phyloP scores from a whole-genome alignment of 441 rosid species.

The Theobroma grandiflorum region DNA sequence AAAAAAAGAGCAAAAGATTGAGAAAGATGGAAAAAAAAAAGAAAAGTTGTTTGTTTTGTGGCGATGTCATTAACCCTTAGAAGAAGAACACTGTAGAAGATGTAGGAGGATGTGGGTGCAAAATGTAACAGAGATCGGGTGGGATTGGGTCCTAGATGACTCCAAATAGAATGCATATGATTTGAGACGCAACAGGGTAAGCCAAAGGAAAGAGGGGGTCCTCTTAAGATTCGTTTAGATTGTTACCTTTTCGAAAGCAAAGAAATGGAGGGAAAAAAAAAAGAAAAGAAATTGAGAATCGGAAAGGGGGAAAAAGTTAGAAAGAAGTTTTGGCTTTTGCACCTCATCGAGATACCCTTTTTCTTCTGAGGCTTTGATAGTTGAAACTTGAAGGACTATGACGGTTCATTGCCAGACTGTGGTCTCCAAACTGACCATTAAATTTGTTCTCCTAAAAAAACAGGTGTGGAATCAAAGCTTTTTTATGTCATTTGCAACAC shows the following conservation, averaged over 20 bases:
- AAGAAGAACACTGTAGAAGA: no score
- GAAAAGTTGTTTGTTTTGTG: no score
- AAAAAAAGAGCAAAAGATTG: no score
- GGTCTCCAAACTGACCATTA: constrained; percentile 23
- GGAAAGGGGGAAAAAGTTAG: constrained; percentile 1
- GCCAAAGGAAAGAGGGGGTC: constrained; percentile 24
- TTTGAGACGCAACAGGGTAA: background rate
- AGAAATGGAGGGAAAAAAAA: background rate
- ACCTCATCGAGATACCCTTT: constrained; percentile 1
- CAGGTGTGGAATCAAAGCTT: constrained; percentile 5
- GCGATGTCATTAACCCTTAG: no score
- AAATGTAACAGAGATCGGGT: background rate
- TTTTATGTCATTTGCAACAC: constrained; percentile 5
- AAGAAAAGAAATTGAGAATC: background rate
- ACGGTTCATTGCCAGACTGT: constrained; percentile 44
- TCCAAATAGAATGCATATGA: constrained; percentile 15
- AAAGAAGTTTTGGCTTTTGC: constrained; percentile 19
- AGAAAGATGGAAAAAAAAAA: no score
- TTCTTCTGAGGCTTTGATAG: constrained; percentile 24
- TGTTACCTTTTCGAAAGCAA: constrained; percentile 39
- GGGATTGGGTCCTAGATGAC: constrained; percentile 18
- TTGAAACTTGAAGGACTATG: constrained; percentile 41
- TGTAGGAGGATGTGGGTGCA: constrained; percentile 6
- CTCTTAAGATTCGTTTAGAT: constrained; percentile 39
- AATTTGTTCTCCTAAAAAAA: constrained; percentile 37